Conservation (phyloP, 2,329 filamentous ascomycete species). For the Monilinia aucupariae region DNA sequence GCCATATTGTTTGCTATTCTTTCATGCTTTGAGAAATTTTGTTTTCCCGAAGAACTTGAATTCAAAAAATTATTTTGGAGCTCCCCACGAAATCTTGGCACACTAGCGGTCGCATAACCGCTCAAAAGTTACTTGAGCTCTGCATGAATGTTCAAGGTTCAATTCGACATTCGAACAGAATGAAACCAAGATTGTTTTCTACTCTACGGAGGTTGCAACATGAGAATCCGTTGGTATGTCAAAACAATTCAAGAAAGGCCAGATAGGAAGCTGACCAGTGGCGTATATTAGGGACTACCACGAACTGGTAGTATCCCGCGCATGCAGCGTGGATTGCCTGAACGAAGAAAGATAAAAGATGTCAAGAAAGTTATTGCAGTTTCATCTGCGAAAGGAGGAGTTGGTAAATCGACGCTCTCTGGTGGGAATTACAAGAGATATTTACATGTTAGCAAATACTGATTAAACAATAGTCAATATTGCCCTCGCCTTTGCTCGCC, state of each 20-base stretch:
- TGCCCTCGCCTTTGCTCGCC: slow-evolving; percentile 76
- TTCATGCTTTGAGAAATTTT: slow-evolving; percentile 22
- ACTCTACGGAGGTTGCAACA: slow-evolving; percentile 53
- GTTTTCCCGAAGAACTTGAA: slow-evolving; percentile 13
- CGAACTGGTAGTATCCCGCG: slow-evolving; percentile 68
- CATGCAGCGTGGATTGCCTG: slow-evolving; percentile 74
- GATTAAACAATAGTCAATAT: slow-evolving; percentile 57
- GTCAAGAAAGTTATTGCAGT: slow-evolving; percentile 94
- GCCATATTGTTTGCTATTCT: slow-evolving; percentile 40
- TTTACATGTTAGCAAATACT: background rate
- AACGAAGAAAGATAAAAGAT: slow-evolving; percentile 72
- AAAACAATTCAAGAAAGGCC: background rate
- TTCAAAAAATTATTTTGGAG: slow-evolving; percentile 19
- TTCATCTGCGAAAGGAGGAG: slow-evolving; percentile 95
- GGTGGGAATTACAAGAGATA: slow-evolving; percentile 44
- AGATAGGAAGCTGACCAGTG: slow-evolving; percentile 9
- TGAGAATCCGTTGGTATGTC: slow-evolving; percentile 78
- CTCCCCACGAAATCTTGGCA: slow-evolving; percentile 29
- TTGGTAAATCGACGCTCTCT: slow-evolving; percentile 91
- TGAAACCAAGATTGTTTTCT: slow-evolving; percentile 48
- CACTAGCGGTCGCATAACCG: slow-evolving; percentile 27
- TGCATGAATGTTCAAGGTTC: slow-evolving; percentile 18
- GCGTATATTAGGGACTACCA: slow-evolving; percentile 65
- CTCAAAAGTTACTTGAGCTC: slow-evolving; percentile 7
- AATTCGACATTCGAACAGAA: slow-evolving; percentile 21